These are phyloP conservation scores for Kwoniella mangroviensis DNA, from an alignment of 768 basidiomycete species.

Conservation along the genomic window DNA sequence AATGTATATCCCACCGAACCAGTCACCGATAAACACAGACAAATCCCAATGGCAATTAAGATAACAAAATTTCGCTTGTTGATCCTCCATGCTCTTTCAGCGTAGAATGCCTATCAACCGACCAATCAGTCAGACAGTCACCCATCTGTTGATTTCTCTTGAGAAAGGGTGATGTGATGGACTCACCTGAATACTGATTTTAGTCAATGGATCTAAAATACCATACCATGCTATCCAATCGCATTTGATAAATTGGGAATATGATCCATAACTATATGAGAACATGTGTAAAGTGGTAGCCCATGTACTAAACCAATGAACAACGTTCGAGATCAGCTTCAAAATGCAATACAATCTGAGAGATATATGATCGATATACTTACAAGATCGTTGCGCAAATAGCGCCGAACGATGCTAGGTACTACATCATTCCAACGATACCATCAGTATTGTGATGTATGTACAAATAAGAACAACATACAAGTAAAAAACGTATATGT, in stretches of 20 bases:
- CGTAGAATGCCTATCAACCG: slow-evolving; percentile 18
- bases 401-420: slow-evolving; percentile 22
- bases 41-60: slow-evolving; percentile 16
- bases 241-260: slow-evolving; percentile 23
- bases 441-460: neutral
- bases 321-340: neutral
- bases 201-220: slow-evolving; percentile 23
- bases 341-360: neutral
- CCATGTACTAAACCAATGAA: slow-evolving; percentile 12
- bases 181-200: slow-evolving; percentile 29
- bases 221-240: slow-evolving; percentile 32
- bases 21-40: slow-evolving; percentile 21
- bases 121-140: neutral
- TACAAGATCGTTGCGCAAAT: slow-evolving; percentile 23
- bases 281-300: slow-evolving; percentile 24
- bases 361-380: slow-evolving; percentile 2
- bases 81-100: slow-evolving; percentile 27
- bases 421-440: slow-evolving; percentile 5
- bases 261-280: slow-evolving; percentile 20
- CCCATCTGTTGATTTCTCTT: neutral
- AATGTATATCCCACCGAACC: slow-evolving; percentile 26
- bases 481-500: slow-evolving; percentile 20
- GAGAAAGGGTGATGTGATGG: neutral
- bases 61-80: slow-evolving; percentile 18
- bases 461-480: neutral